These are phyloP conservation scores for Paragyromitra xinjiangensis DNA, from an alignment of 495 filamentous ascomycete species.

Conservation along the genomic window DNA sequence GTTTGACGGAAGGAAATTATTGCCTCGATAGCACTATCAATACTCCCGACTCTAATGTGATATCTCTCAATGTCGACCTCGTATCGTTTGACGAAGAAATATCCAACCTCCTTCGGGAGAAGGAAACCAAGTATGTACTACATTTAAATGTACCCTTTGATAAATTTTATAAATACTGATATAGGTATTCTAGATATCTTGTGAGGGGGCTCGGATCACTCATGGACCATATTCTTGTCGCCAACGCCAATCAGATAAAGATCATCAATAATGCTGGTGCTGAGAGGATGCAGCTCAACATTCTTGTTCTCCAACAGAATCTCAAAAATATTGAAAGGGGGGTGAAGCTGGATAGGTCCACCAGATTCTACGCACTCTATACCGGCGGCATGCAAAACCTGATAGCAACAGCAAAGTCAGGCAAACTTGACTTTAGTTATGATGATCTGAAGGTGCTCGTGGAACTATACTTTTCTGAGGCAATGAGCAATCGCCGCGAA, in stretches of 20 bases:
- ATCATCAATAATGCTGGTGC: constrained; percentile 80
- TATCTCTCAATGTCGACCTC: constrained; percentile 80
- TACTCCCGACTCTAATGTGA: constrained; percentile 79
- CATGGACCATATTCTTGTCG: constrained; percentile 73
- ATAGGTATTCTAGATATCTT: constrained; percentile 66
- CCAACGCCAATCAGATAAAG: constrained; percentile 70
- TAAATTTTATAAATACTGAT: constrained; percentile 5
- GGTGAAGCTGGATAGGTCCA: constrained; percentile 73
- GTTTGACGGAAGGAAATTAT: constrained; percentile 72
- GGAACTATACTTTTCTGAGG: constrained; percentile 85
- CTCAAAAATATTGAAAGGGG: constrained; percentile 87
- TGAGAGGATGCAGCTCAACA: constrained; percentile 84
- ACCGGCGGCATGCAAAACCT: constrained; percentile 69
- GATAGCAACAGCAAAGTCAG: constrained; percentile 55
- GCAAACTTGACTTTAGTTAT: constrained; percentile 70
- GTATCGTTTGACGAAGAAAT: constrained; percentile 84
- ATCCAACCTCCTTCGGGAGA: constrained; percentile 71
- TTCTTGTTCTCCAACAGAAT: constrained; percentile 93
- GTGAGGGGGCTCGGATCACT: constrained; percentile 75
- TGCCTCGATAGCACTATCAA: constrained; percentile 76
- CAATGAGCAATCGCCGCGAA: constrained; percentile 55
- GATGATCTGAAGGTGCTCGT: constrained; percentile 85
- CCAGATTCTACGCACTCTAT: constrained; percentile 83
- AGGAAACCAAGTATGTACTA: constrained; percentile 62
- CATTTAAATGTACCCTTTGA: not conserved